phyloP scores from a whole-genome alignment of 352 stramenopile genomes.

The Globisporangium echinulatum region DNA sequence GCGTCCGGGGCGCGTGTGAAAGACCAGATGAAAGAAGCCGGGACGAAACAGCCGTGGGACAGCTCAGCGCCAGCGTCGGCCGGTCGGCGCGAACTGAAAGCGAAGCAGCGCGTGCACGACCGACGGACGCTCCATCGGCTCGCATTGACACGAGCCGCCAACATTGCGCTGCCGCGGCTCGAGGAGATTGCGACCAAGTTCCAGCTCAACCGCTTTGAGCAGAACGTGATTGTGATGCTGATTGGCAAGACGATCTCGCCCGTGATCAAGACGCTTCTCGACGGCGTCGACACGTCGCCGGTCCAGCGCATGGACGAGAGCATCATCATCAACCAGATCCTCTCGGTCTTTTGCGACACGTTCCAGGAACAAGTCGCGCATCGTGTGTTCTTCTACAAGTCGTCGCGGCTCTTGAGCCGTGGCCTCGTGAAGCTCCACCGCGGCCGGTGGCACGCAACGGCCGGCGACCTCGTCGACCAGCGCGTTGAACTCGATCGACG shows the following conservation, averaged over 20 bases:
- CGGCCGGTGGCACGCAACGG: constrained; percentile 76
- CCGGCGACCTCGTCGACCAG: constrained; percentile 82
- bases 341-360: constrained; percentile 85
- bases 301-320: constrained; percentile 87
- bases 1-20: constrained; percentile 79
- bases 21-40: constrained; percentile 87
- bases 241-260: constrained; percentile 88
- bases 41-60: constrained; percentile 78
- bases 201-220: constrained; percentile 82
- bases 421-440: constrained; percentile 79
- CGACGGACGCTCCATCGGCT: constrained; percentile 58
- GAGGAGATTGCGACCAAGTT: constrained; percentile 74
- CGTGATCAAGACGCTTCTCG: constrained; percentile 84
- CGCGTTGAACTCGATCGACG: constrained; percentile 80
- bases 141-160: constrained; percentile 51
- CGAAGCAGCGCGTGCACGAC: constrained; percentile 81
- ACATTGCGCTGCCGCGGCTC: constrained; percentile 55
- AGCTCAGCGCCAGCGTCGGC: constrained; percentile 52
- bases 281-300: constrained; percentile 75
- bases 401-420: constrained; percentile 59
- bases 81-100: constrained; percentile 74
- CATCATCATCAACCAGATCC: constrained; percentile 87
- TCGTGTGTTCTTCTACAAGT: constrained; percentile 88
- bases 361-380: constrained; percentile 86
- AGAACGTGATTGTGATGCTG: constrained; percentile 88